phyloP scores from a whole-genome alignment of 2,329 filamentous ascomycete species.

The Botrytis byssoidea region DNA sequence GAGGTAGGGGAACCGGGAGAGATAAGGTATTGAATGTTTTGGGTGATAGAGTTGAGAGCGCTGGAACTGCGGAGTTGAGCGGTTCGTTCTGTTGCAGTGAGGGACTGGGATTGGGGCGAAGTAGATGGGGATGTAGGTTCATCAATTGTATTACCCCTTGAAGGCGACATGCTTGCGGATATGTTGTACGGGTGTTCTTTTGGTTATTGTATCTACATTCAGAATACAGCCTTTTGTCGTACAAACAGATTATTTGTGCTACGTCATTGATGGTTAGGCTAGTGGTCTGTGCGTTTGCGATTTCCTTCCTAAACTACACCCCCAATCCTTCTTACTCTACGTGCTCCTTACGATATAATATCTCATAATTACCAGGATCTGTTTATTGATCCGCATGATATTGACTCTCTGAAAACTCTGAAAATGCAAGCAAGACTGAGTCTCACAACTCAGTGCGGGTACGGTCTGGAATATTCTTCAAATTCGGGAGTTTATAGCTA shows the following conservation, averaged over 20 bases:
- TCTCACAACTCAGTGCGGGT: neutral
- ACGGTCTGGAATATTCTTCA: neutral
- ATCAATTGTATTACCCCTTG: conserved; percentile 22
- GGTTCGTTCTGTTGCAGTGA: conserved; percentile 31
- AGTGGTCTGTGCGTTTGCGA: conserved; percentile 6
- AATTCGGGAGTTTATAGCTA: neutral
- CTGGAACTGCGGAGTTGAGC: conserved; percentile 34
- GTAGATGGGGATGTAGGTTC: neutral
- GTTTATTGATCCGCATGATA: neutral
- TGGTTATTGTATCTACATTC: neutral
- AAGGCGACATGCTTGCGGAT: conserved; percentile 26
- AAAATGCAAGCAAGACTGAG: neutral
- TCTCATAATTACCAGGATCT: neutral
- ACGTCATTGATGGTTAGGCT: conserved; percentile 14
- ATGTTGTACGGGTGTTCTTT: neutral
- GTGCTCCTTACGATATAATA: neutral
- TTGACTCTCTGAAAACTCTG: fast-evolving
- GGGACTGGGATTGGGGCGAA: neutral
- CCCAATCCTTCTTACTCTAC: neutral
- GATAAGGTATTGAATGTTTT: conserved; percentile 37
- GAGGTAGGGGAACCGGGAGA: conserved; percentile 31
- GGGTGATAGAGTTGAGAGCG: conserved; percentile 33
- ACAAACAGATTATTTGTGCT: conserved; percentile 1
- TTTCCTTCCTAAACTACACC: neutral
- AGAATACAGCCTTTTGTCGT: neutral